A percentile compares a stretch with the other conserved stretches of the same genome.
Evolutionary conservation across 2,329 filamentous ascomycete genomes (phyloP).

Genomic region (Hypomyces rosellus): DNA sequence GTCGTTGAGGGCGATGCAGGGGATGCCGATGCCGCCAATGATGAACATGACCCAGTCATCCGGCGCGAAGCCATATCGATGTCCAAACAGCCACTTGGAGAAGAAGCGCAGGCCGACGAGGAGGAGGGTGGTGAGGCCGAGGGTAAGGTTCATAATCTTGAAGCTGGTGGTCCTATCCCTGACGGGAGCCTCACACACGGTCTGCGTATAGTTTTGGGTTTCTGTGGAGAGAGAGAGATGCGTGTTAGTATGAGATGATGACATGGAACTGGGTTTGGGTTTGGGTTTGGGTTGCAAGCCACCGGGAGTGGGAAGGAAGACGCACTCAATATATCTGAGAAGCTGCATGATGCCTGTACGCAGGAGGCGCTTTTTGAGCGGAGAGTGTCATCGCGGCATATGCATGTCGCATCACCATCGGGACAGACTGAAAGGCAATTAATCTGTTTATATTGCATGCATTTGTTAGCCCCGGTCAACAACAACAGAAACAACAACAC

Average conservation of each 20-base stretch:
- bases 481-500: too few relatives aligned
- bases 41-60: slow-evolving; percentile 26
- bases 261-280: too few relatives aligned
- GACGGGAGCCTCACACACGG: not conserved
- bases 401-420: slow-evolving; percentile 1
- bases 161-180: slow-evolving; percentile 1
- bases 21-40: slow-evolving; percentile 17
- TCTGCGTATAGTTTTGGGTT: slow-evolving; percentile 3
- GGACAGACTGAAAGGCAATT: slow-evolving; percentile 2
- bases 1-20: slow-evolving; percentile 19
- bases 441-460: not conserved
- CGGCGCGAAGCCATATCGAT: slow-evolving; percentile 24
- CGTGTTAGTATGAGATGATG: not conserved
- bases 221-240: not conserved
- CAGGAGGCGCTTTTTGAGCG: not conserved
- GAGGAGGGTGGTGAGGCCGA: slow-evolving; percentile 15
- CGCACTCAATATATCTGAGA: slow-evolving; percentile 6
- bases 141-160: slow-evolving; percentile 9
- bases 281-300: not conserved
- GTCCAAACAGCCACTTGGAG: slow-evolving; percentile 22
- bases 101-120: slow-evolving; percentile 14
- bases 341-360: slow-evolving; percentile 4
- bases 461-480: too few relatives aligned
- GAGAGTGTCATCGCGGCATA: slow-evolving; percentile 1
- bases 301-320: not conserved